phyloP scores from a whole-genome alignment of 2,329 filamentous ascomycete genomes.

The Neonectria faginata region DNA sequence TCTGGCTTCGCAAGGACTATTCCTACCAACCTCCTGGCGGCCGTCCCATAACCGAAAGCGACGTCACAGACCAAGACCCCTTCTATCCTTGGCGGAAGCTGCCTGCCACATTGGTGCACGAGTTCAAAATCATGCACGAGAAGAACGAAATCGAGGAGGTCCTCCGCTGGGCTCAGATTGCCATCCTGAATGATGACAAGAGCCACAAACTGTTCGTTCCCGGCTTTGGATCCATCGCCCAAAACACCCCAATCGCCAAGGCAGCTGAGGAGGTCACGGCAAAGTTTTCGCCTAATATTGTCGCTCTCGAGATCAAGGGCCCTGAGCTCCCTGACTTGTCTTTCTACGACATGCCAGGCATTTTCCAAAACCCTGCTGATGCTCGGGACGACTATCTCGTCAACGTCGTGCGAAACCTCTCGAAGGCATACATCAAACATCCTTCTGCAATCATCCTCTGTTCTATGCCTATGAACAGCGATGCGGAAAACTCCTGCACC shows the following conservation, averaged over 20 bases:
- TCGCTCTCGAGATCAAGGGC: conserved; percentile 80
- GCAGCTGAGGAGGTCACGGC: conserved; percentile 62
- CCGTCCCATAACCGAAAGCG: conserved; percentile 55
- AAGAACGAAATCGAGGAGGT: conserved; percentile 74
- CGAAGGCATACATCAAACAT: conserved; percentile 76
- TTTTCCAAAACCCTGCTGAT: conserved; percentile 77
- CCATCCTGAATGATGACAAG: conserved; percentile 75
- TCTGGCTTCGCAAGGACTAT: conserved; percentile 76
- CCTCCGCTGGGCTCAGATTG: conserved; percentile 80
- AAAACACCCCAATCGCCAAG: conserved; percentile 49
- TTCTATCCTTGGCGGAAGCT: conserved; percentile 75
- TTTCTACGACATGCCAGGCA: conserved; percentile 87
- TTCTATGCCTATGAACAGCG: conserved; percentile 80
- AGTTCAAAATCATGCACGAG: conserved; percentile 74
- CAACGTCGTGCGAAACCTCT: conserved; percentile 76
- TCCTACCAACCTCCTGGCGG: conserved; percentile 59
- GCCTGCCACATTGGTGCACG: conserved; percentile 56
- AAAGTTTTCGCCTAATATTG: conserved; percentile 85
- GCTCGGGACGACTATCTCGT: conserved; percentile 76
- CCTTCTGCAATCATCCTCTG: conserved; percentile 81
- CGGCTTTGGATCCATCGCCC: conserved; percentile 55
- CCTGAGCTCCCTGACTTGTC: conserved; percentile 78
- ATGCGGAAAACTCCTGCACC: conserved; percentile 80
- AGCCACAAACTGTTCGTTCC: conserved; percentile 67
- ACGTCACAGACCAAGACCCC: conserved; percentile 62